Evolutionary conservation across 2,329 filamentous ascomycete genomes (phyloP).

Genomic region (Taxawa tesnikishii): DNA sequence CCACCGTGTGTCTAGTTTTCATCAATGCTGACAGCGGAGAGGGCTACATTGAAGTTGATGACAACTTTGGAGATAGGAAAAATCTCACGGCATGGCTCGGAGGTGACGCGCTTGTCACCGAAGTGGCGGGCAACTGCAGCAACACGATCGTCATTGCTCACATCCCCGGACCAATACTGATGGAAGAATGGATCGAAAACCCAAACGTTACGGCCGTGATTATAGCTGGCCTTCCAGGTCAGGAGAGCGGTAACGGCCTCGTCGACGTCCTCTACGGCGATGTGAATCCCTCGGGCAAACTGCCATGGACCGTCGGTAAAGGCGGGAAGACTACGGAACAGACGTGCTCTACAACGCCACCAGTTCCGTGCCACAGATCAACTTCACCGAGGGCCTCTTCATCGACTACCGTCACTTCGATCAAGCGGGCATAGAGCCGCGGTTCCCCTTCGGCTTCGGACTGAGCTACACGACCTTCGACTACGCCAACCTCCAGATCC

Average conservation of each 20-base stretch:
- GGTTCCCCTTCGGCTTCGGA: conserved; percentile 25
- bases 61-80: conserved; percentile 25
- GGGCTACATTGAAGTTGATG: conserved; percentile 30
- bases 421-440: conserved; percentile 13
- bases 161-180: conserved; percentile 17
- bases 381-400: conserved; percentile 62
- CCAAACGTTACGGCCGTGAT: conserved; percentile 26
- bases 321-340: conserved; percentile 53
- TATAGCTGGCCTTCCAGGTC: conserved; percentile 26
- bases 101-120: conserved; percentile 27
- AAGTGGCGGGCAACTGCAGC: conserved; percentile 30
- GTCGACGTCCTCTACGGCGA: conserved; percentile 33
- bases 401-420: conserved; percentile 71
- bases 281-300: conserved; percentile 37
- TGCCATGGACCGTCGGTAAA: conserved; percentile 63
- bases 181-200: conserved; percentile 13
- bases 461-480: conserved; percentile 25
- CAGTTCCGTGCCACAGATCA: conserved; percentile 53
- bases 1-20: conserved; percentile 25
- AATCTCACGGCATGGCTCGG: conserved; percentile 31
- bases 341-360: conserved; percentile 51
- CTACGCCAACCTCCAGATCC: conserved; percentile 5
- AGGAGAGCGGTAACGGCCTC: conserved; percentile 34
- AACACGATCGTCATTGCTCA: conserved; percentile 38
- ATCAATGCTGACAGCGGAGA: conserved; percentile 33